phyloP scores from a whole-genome alignment of 768 basidiomycete species.

The Chalciporus piperatus region DNA sequence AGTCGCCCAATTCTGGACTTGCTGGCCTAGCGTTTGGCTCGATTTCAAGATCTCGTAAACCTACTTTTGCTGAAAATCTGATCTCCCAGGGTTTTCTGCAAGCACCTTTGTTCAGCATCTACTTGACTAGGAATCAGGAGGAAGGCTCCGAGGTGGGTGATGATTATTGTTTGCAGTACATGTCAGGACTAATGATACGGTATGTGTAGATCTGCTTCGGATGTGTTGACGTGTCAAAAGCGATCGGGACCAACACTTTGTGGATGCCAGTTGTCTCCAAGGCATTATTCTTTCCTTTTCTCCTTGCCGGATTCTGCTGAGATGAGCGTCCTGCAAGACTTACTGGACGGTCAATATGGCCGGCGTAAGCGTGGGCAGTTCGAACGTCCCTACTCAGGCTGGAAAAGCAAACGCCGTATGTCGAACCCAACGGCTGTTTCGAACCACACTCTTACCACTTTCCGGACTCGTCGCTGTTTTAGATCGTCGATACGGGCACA shows the following conservation, averaged over 20 bases:
- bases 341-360: slow-evolving; percentile 60
- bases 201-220: slow-evolving; percentile 21
- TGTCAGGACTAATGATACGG: not conserved
- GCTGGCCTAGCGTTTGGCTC: slow-evolving; percentile 61
- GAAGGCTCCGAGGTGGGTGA: slow-evolving; percentile 48
- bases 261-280: slow-evolving; percentile 39
- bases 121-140: slow-evolving; percentile 42
- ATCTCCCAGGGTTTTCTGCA: slow-evolving; percentile 40
- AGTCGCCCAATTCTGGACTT: slow-evolving; percentile 53
- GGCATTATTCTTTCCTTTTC: slow-evolving; percentile 19
- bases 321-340: slow-evolving; percentile 36
- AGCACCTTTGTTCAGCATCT: slow-evolving; percentile 55
- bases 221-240: slow-evolving; percentile 35
- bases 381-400: slow-evolving; percentile 1
- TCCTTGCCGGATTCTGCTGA: not conserved
- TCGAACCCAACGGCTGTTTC: slow-evolving; percentile 3
- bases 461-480: no score
- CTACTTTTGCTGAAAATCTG: slow-evolving; percentile 67
- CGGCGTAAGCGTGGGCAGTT: slow-evolving; percentile 37
- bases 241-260: slow-evolving; percentile 17
- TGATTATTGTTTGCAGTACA: not conserved
- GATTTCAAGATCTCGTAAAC: slow-evolving; percentile 43
- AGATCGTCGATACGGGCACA: slow-evolving; percentile 72
- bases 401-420: slow-evolving; percentile 14
- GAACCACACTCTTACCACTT: not conserved